Conservation (phyloP, 345 rosid genomes). For the Boechera retrofracta region DNA sequence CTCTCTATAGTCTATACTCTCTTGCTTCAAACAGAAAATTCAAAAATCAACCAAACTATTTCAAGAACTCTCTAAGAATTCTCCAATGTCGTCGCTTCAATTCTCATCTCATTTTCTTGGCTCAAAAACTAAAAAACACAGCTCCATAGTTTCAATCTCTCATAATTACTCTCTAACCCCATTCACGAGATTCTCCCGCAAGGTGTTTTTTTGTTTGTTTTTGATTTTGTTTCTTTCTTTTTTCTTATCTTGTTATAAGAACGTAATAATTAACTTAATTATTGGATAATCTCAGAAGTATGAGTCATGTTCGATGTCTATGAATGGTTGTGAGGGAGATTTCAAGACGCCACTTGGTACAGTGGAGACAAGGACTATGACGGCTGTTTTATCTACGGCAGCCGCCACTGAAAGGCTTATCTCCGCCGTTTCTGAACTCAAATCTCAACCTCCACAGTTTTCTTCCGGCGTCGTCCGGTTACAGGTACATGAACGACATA, state of each 20-base stretch:
- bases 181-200: conserved; percentile 38
- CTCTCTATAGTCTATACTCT: background rate
- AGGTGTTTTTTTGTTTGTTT: conserved; percentile 2
- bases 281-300: conserved; percentile 26
- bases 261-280: background rate
- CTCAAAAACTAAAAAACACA: conserved; percentile 30
- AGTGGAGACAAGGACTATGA: conserved; percentile 58
- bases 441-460: conserved; percentile 58
- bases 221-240: background rate
- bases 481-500: conserved; percentile 50
- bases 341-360: conserved; percentile 56
- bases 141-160: conserved; percentile 25
- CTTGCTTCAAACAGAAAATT: conserved; percentile 12
- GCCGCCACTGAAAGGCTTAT: conserved; percentile 62
- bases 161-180: conserved; percentile 3
- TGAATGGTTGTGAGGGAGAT: conserved; percentile 80
- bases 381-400: conserved; percentile 54
- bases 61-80: background rate
- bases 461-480: conserved; percentile 81
- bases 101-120: conserved; percentile 36
- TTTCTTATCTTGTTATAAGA: background rate
- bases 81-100: conserved; percentile 41
- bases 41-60: background rate
- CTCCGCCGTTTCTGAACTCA: conserved; percentile 59
- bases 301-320: conserved; percentile 53